Base-by-base conservation (phyloP, 768 basidiomycete genomes). In the Mycena vulgaris region DNA sequence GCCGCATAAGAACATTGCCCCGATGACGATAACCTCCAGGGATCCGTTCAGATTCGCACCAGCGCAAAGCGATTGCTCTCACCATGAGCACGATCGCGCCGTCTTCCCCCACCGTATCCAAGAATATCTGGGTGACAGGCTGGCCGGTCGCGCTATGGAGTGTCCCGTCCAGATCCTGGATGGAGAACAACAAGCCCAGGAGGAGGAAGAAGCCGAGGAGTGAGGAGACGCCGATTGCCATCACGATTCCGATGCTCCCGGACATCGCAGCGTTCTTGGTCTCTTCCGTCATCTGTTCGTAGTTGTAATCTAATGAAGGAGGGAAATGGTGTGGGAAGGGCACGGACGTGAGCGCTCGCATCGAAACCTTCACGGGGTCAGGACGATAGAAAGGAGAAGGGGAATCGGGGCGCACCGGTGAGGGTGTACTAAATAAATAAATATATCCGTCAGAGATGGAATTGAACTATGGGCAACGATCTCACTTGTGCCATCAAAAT, bases 11-110 rank as follows among this genome's bases (percentile, higher is more conserved):
- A 89, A 92, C 91, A 94, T 92, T 0, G 90, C 87, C 16, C 89
- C 91, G 42, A 92, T 89, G 28, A 92, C 86, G 48, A 93, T 89
- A 17, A 90, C 85, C 89, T 89, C 45, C 30, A 28, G 27, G 23
- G 5, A 10, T 47, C 16, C 27, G 13, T 21, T 31, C n/a, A 31
- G 37, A 56, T 28, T 42, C 55, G 16, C 21, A 19, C 17, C 27
- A 33, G 30, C 17, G 42, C 28, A 65, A 25, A 13, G 33, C 28
- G 48, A 5, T 13, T 5, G 62, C 10, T 72, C 79, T 4, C 60
- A 89, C 90, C 92, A 94, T 93, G 27, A 93, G 77, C 1, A 88
- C 92, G 63, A 93, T 93, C 0, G 92, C 93, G 2, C 93, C 92
- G 37, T 88, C 88, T 75, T 89, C 85, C 1, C 93, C 93, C 2